A percentile compares a stretch with the other conserved stretches of the same genome.
Evolutionary conservation across 768 basidiomycete species (phyloP).

Genomic region (Mycena galericulata): DNA sequence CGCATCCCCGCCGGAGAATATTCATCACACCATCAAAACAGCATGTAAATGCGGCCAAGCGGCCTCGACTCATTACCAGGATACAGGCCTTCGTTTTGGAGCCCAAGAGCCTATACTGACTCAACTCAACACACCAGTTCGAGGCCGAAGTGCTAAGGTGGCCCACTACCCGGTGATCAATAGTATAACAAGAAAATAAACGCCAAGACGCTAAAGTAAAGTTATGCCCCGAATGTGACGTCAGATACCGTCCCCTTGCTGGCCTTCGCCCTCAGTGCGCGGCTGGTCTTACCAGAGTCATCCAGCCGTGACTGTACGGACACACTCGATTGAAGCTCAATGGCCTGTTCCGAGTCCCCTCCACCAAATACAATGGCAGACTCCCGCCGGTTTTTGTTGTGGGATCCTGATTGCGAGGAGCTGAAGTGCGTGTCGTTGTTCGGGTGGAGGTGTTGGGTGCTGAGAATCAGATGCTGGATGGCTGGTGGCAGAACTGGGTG

Average conservation of each 20-base stretch:
- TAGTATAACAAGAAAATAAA: slow-evolving; percentile 4
- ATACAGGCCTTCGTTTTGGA: no score
- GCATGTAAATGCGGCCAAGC: no score
- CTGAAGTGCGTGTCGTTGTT: slow-evolving; percentile 1
- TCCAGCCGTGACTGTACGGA: slow-evolving; percentile 2
- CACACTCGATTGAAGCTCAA: slow-evolving; percentile 4
- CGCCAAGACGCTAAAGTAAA: slow-evolving; percentile 1
- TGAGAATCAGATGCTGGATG: slow-evolving; percentile 16
- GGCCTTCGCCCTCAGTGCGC: not conserved
- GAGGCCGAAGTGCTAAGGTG: no score
- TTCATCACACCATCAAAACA: no score
- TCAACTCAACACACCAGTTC: no score
- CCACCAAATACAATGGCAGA: slow-evolving; percentile 3
- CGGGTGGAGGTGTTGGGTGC: not conserved
- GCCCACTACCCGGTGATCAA: no score
- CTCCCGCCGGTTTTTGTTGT: not conserved
- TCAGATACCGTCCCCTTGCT: not conserved
- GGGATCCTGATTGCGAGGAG: not conserved
- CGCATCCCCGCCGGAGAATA: no score
- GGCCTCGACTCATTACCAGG: no score
- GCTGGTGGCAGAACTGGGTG: slow-evolving; percentile 4
- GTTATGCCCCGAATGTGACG: slow-evolving; percentile 2
- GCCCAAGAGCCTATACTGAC: no score
- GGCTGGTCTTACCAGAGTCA: not conserved
- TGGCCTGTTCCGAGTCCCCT: not conserved